A percentile compares a stretch with the other conserved stretches of the same genome.
These are phyloP conservation scores for Hyaloscypha hepaticicola DNA, from an alignment of 495 filamentous ascomycete genomes.

Conservation along the genomic window DNA sequence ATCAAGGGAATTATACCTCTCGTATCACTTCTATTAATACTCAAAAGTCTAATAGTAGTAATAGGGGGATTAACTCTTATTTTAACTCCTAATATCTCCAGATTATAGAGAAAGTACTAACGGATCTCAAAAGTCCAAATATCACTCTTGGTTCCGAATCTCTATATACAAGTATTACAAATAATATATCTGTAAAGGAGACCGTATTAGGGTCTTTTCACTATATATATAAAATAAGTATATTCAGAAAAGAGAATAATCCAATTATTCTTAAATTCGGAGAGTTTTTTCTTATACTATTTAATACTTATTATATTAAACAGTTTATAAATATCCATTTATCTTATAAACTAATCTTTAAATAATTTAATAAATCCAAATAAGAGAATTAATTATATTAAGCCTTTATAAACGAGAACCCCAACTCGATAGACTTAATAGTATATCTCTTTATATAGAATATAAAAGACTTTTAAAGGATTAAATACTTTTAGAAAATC, in stretches of 20 bases:
- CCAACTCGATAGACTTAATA: slow-evolving; percentile 17
- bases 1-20: slow-evolving; percentile 38
- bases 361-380: slow-evolving; percentile 17
- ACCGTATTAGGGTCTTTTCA: slow-evolving; percentile 31
- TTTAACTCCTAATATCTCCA: slow-evolving; percentile 12
- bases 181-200: slow-evolving; percentile 35
- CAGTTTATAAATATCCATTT: slow-evolving; percentile 1
- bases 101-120: background rate
- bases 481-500: slow-evolving; percentile 25
- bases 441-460: slow-evolving; percentile 28
- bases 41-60: slow-evolving; percentile 36
- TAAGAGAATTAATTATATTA: slow-evolving; percentile 14
- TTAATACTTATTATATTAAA: background rate
- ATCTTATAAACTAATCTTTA: slow-evolving; percentile 1
- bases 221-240: slow-evolving; percentile 35
- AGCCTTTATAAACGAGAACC: slow-evolving; percentile 11
- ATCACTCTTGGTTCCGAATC: slow-evolving; percentile 25
- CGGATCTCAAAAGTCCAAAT: background rate
- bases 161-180: slow-evolving; percentile 34
- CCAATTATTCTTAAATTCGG: background rate
- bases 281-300: background rate
- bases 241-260: slow-evolving; percentile 9
- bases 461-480: slow-evolving; percentile 27
- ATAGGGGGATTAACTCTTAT: slow-evolving; percentile 37
- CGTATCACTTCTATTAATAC: slow-evolving; percentile 39